Evolutionary conservation across 139 green algal species (phyloP), one percentile per base, ranked within the genome.

Genomic region (Micromonas commoda): DNA sequence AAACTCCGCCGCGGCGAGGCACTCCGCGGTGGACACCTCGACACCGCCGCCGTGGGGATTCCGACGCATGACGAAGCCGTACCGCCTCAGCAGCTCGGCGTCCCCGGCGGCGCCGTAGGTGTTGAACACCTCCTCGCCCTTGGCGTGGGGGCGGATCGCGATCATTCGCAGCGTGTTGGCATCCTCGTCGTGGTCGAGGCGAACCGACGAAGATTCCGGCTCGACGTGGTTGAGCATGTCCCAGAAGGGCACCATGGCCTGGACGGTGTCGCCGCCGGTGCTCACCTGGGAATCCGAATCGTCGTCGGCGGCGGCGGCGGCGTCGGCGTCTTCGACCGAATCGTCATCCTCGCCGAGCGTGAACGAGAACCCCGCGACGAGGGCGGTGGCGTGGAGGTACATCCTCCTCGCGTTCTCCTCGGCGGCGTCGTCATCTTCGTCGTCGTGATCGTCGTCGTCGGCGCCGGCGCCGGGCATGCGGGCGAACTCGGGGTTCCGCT

Each of bases 161-260:
- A 93, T 86, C 89, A 93, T 93, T 64, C 90, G 87, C 66, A 93
- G 82, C 23, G 2, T 24, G 23, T 32, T 19, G 6, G 37, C 26
- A 52, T 72, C 69, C 5, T 65, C 21, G 71, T 75, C 68, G 85
- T 92, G 88, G 71, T 86, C 70, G 64, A 93, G 83, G 53, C 81
- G 75, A 61, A 92, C 84, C 53, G 45, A 52, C 2, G 91, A 91
- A 13, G 19, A 23, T 35, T 76, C 78, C 16, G 29, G 19, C 0
- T 85, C 89, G 45, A 89, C 76, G 77, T 91, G 87, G 73, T 93
- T 93, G 31, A 93, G 77, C 53, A 86, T 77, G 63, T 92, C 88
- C 88, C 88, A 92, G 66, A 90, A 77, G 1, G 88, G 88, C 60
- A 92, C 88, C 83, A 92, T 87, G n/a, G 80, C 85, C 80, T 90